Evolutionary conservation across 768 basidiomycete species (phyloP), one percentile per base, ranked within the genome.

Genomic region (Mycena kentingensis): DNA sequence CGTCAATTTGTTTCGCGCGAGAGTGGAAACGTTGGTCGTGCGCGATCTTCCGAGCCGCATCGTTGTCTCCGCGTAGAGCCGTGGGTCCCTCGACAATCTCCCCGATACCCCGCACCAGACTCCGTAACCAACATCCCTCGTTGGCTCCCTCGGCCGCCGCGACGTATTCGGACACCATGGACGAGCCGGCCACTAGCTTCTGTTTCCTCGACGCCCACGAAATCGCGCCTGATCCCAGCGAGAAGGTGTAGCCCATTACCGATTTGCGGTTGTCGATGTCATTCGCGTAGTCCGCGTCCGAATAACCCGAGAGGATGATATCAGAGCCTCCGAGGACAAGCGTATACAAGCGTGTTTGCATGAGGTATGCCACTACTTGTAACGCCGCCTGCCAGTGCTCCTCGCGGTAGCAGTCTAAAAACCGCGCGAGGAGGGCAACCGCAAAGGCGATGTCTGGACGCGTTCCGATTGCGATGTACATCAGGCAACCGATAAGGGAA

Each of bases 161-260:
- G 19, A 51, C 46, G 55, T 72, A 75, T 57, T 76, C 73, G 0
- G 72, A 66, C 46, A 77, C 70, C 3, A 64, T 66, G 0, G 70
- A 71, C 0, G 73, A 77, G 0, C 55, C 45, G 0, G 74, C 52
- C 26, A 74, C 61, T 0, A 64, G 57, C 2, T 60, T 34, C 57
- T 78, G 76, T 25, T 64, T 54, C n/a, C 60, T 52, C 0, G 68
- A 65, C 3, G 53, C 47, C 11, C n/a, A n/a, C n/a, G n/a, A n/a
- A n/a, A n/a, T n/a, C n/a, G n/a, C n/a, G n/a, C n/a, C n/a, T n/a
- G n/a, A n/a, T n/a, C n/a, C n/a, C n/a, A n/a, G n/a, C n/a, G n/a
- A n/a, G n/a, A 10, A n/a, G n/a, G n/a, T n/a, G n/a, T n/a, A n/a
- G n/a, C n/a, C n/a, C n/a, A n/a, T n/a, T n/a, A n/a, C n/a, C 11